Evolutionary conservation across 495 filamentous ascomycete genomes (phyloP).

Genomic region (Stereocaulon alpinum): DNA sequence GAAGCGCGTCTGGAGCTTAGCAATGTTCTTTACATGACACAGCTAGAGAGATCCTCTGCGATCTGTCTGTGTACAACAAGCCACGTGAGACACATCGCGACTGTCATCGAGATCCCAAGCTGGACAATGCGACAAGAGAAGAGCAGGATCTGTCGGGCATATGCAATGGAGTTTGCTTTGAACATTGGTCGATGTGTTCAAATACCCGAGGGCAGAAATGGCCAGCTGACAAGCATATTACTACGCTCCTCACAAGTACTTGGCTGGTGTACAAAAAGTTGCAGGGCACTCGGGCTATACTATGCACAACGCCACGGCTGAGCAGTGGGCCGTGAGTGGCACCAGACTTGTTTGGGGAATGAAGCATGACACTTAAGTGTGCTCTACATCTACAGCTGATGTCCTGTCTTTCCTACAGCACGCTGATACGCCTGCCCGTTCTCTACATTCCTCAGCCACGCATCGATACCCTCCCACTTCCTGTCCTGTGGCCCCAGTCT

Average conservation of each 20-base stretch:
- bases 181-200: neutral
- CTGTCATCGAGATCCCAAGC: no score
- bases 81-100: neutral
- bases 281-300: neutral
- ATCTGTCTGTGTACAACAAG: neutral
- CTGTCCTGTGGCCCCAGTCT: slow-evolving; percentile 17
- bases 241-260: neutral
- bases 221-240: neutral
- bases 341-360: neutral
- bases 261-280: neutral
- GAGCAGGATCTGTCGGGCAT: neutral
- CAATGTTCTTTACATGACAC: neutral
- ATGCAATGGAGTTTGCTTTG: neutral
- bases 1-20: no score
- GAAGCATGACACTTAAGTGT: neutral
- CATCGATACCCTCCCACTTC: slow-evolving; percentile 32
- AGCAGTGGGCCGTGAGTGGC: neutral
- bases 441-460: slow-evolving; percentile 39
- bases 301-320: neutral
- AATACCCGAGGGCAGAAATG: neutral
- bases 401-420: slow-evolving; percentile 18
- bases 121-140: no score
- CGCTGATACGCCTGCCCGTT: slow-evolving; percentile 23
- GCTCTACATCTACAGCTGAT: neutral
- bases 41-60: neutral